phyloP scores from a whole-genome alignment of 306 rosid species.

The Prunus padus region DNA sequence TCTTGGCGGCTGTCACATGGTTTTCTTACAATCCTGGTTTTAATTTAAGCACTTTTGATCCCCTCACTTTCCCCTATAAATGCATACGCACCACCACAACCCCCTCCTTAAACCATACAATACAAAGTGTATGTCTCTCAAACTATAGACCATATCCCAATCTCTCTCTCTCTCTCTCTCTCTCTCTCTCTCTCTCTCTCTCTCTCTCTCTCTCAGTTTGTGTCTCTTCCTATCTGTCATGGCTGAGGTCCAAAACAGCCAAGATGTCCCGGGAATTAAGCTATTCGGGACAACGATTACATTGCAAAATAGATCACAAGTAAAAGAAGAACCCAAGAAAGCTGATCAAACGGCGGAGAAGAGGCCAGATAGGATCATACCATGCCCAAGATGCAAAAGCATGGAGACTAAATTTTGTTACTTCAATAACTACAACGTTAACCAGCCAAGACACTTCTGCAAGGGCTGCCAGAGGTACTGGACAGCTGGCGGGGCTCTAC shows the following conservation, averaged over 20 bases:
- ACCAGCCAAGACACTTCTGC: conserved; percentile 92
- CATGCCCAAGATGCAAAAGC: conserved; percentile 95
- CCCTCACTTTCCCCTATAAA: conserved; percentile 13
- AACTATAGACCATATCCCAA: not conserved
- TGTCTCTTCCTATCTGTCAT: conserved; percentile 15
- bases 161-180: conserved; percentile 1
- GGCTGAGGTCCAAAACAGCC: conserved; percentile 43
- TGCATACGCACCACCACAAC: not conserved
- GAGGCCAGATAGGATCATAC: conserved; percentile 64
- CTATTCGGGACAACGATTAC: conserved; percentile 72
- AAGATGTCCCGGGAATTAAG: conserved; percentile 64
- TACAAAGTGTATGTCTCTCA: not conserved
- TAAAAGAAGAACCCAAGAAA: conserved; percentile 38
- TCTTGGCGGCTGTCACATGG: conserved; percentile 34
- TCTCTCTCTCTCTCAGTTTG: not conserved
- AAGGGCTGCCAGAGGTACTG: conserved; percentile 90
- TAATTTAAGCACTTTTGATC: conserved; percentile 29
- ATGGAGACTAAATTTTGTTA: conserved; percentile 94
- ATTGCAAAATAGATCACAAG: conserved; percentile 32
- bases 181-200: not conserved
- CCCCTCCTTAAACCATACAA: conserved; percentile 7
- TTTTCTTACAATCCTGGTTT: conserved; percentile 11
- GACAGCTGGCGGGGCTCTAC: conserved; percentile 94
- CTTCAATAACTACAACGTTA: conserved; percentile 89
- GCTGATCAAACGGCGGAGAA: conserved; percentile 39